These are phyloP conservation scores for Penicillium steckii DNA, from an alignment of 495 filamentous ascomycete species.

Conservation along the genomic window DNA sequence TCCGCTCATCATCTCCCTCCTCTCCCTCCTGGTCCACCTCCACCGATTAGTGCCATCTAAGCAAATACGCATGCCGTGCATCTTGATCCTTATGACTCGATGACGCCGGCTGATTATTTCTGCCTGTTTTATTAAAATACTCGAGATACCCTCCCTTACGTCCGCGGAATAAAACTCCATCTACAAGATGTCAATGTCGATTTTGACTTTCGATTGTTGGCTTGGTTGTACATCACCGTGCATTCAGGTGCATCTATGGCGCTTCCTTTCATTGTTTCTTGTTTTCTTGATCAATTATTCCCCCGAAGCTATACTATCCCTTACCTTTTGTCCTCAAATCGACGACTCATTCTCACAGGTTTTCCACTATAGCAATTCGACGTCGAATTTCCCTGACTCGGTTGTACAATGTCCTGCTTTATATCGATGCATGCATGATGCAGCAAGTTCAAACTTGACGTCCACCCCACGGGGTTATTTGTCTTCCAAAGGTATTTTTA, in stretches of 20 bases:
- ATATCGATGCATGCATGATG: neutral
- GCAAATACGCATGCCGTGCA: neutral
- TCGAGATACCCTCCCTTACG: conserved; percentile 13
- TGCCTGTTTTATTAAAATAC: conserved; percentile 5
- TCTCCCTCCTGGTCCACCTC: conserved; percentile 23
- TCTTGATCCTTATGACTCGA: neutral
- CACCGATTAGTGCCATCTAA: conserved; percentile 4
- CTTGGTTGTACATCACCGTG: neutral
- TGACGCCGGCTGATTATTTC: neutral
- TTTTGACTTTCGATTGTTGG: neutral
- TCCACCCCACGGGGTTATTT: neutral
- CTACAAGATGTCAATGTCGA: neutral
- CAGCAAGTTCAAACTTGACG: neutral
- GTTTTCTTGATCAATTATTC: neutral
- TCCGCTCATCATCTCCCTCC: conserved; percentile 15
- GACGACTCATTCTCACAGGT: neutral
- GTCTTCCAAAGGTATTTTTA: neutral
- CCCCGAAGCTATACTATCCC: no score
- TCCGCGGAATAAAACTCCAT: neutral
- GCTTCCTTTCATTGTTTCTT: neutral
- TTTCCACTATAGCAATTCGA: neutral
- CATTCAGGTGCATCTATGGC: neutral
- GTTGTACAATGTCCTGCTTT: neutral
- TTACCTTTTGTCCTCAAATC: no score
- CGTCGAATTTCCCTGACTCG: neutral